These are phyloP conservation scores for Coemansia umbellata DNA, from an alignment of 192 early-diverging fungal genomes.

Conservation along the genomic window DNA sequence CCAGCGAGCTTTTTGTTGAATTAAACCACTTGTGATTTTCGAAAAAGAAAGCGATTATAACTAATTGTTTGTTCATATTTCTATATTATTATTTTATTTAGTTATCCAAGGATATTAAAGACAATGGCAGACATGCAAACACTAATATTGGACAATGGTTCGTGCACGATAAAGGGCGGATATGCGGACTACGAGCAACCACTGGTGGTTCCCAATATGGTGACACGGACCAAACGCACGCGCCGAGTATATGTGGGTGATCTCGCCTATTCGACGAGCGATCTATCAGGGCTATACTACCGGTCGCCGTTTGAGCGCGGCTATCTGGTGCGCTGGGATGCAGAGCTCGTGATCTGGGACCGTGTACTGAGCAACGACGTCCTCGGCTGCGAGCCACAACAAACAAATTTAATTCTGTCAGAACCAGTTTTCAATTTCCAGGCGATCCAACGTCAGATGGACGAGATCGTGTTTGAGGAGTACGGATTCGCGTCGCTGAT, in stretches of 20 bases:
- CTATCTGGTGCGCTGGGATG: constrained; percentile 72
- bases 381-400: constrained; percentile 59
- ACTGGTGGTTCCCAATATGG: constrained; percentile 22
- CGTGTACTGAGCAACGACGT: constrained; percentile 62
- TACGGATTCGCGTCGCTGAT: constrained; percentile 59
- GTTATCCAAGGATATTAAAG: neutral
- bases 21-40: neutral
- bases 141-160: constrained; percentile 71
- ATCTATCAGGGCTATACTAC: constrained; percentile 70
- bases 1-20: neutral
- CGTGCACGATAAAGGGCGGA: constrained; percentile 62
- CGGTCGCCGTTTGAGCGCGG: constrained; percentile 82
- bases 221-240: constrained; percentile 53
- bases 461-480: constrained; percentile 86
- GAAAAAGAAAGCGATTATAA: too few relatives aligned
- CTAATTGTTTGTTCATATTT: neutral
- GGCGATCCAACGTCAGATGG: constrained; percentile 63
- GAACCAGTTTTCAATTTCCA: constrained; percentile 81
- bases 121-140: constrained; percentile 18
- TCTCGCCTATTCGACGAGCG: constrained; percentile 51
- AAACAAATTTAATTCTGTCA: constrained; percentile 62
- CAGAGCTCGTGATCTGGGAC: constrained; percentile 77
- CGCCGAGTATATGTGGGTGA: constrained; percentile 68
- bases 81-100: neutral
- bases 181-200: constrained; percentile 16